Base-by-base conservation (phyloP, 2,329 filamentous ascomycete genomes). In the Colletotrichum sp. region DNA sequence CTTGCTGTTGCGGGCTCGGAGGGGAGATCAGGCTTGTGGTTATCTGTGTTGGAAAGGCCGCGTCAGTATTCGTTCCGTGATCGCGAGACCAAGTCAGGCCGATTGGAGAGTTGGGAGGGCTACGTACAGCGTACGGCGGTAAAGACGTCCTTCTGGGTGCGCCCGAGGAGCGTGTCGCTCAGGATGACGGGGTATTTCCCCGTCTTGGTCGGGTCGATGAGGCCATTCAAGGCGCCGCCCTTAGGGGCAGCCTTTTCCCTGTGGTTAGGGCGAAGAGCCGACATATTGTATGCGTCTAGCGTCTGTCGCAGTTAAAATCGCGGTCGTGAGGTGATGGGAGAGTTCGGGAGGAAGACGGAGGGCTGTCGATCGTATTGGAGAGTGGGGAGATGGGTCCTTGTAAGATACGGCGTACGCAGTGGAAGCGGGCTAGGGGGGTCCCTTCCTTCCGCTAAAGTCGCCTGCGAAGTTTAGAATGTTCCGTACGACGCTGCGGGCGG, bases 141-240 rank as follows among this genome's bases (percentile, higher is more conserved):
- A 79, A 91, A 92, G 64, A 91, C 85, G 76, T 92, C 90, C 78
- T 90, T 91, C 36, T 89, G 85, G 2, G 89, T 83, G 77, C 89
- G 90, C 57, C 90, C 89, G 44, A 92, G 84, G 36, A 93, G 85
- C 32, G 89, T 89, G 79, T 93, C 92, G 81, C 92, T 92, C 60
- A 93, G 86, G 63, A 93, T 88, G 72, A 93, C 89, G 66, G 91
- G 92, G 80, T 93, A 93, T 80, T 91, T 91, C 74, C 88, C 91
- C 75, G 87, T 86, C 83, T 91, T 89, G 71, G 91, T 92, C 76
- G 91, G 90, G 83, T 93, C 91, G 75, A 93, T 88, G 71, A 89
- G 81, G 79, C 82, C 85, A 81, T 83, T 70, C 26, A 15, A 44
- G 39, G 60, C 71, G 30, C 71, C 76, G 28, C 34, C 65, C 55